Percentiles rank a stretch among this genome's conserved stretches.
Conservation (phyloP, 139 green algal genomes). For the Chlamydomonas sp. region DNA sequence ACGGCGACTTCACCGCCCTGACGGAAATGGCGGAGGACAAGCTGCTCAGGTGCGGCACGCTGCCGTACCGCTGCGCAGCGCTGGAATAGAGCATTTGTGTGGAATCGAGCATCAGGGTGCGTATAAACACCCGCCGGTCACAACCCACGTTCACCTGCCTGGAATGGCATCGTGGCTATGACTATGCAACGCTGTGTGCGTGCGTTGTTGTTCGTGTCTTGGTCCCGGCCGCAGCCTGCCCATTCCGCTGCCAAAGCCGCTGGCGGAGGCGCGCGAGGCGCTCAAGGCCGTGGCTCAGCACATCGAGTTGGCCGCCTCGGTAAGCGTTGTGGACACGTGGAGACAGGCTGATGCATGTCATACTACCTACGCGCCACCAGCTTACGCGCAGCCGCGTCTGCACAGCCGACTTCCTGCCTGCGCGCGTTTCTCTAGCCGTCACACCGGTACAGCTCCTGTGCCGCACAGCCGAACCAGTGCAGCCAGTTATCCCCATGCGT, state of each 20-base stretch:
- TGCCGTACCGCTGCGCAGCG: background rate
- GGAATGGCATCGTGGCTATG: background rate
- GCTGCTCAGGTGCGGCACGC: background rate
- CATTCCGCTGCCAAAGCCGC: background rate
- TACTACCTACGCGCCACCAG: background rate
- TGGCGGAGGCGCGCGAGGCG: background rate
- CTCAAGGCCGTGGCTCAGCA: background rate
- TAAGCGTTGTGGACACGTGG: background rate
- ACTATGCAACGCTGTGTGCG: too few species aligned
- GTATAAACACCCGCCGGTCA: too few species aligned
- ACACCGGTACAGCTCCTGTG: too few species aligned
- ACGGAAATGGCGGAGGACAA: background rate
- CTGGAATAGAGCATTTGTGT: background rate
- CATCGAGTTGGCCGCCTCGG: background rate
- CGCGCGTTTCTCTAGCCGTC: too few species aligned
- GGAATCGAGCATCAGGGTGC: background rate
- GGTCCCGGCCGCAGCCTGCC: background rate
- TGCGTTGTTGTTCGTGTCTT: too few species aligned
- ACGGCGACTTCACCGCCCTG: background rate
- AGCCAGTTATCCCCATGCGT: too few species aligned
- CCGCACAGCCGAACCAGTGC: too few species aligned
- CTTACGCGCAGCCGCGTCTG: too few species aligned
- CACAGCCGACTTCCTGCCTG: too few species aligned
- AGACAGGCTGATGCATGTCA: background rate
- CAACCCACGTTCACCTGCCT: background rate